Percentiles rank a stretch among this genome's conserved stretches.
Evolutionary conservation across 2,329 filamentous ascomycete genomes (phyloP).

Genomic region (Xenosphaeropsis pyriputrescens): DNA sequence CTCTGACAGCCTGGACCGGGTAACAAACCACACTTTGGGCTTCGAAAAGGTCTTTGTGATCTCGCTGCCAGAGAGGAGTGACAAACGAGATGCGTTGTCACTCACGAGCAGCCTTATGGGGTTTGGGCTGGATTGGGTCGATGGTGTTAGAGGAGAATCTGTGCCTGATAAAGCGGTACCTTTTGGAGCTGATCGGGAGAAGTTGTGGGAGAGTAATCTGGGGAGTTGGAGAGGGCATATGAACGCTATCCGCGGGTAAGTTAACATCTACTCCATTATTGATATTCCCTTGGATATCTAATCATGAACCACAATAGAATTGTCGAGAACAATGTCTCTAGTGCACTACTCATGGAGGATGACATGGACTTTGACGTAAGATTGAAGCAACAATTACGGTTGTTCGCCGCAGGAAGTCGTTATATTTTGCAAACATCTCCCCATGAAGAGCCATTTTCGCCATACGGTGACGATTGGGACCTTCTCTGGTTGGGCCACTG

Average conservation of each 20-base stretch:
- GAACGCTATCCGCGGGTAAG: conserved; percentile 18
- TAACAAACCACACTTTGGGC: neutral
- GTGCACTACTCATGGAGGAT: conserved; percentile 24
- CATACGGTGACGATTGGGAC: conserved; percentile 21
- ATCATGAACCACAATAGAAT: conserved; percentile 7
- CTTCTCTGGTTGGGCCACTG: conserved; percentile 22
- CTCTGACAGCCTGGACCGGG: neutral
- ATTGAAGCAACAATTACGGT: conserved; percentile 17
- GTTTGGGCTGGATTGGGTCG: conserved; percentile 27
- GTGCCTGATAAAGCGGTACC: conserved; percentile 27
- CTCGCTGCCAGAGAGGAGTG: conserved; percentile 28
- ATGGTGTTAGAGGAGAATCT: conserved; percentile 24
- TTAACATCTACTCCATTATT: no score
- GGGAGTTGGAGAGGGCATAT: conserved; percentile 26
- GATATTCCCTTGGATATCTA: conserved; percentile 19
- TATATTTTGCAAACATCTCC: neutral
- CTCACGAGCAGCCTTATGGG: conserved; percentile 25
- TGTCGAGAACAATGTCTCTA: conserved; percentile 19
- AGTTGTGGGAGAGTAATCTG: conserved; percentile 18
- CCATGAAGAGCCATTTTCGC: conserved; percentile 3
- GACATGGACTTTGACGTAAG: conserved; percentile 25
- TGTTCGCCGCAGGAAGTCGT: neutral
- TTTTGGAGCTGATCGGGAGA: conserved; percentile 5
- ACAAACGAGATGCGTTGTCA: conserved; percentile 31
- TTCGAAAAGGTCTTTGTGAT: conserved; percentile 31